These are phyloP conservation scores for Solanum chiquidenum DNA, from an alignment of 257 asterid genomes.

Conservation along the genomic window DNA sequence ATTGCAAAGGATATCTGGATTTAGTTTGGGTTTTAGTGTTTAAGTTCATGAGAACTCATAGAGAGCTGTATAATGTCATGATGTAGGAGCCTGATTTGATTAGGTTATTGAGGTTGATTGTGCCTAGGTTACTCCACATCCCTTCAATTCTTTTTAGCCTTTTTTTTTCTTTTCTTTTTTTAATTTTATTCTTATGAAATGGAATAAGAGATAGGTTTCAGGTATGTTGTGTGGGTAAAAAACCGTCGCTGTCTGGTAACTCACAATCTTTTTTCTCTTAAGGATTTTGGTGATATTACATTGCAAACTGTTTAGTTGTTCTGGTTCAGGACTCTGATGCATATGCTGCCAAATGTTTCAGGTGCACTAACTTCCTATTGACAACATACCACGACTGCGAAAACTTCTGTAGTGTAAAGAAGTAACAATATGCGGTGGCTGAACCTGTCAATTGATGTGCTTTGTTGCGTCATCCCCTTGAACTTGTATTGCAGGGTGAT, in stretches of 20 bases:
- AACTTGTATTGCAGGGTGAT: slow-evolving; percentile 74
- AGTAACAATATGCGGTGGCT: slow-evolving; percentile 46
- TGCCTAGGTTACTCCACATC: background rate
- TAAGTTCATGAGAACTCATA: background rate
- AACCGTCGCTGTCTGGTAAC: background rate
- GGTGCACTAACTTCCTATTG: background rate
- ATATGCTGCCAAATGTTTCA: background rate
- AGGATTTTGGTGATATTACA: background rate
- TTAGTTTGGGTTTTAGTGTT: background rate
- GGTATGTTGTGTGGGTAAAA: background rate
- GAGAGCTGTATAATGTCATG: background rate
- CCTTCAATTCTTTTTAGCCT: background rate
- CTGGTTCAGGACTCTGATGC: background rate
- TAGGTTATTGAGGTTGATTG: background rate
- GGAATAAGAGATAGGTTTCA: background rate
- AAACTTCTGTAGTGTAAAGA: background rate
- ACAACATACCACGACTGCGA: background rate
- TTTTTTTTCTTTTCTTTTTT: background rate
- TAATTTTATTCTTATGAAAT: background rate
- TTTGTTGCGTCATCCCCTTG: slow-evolving; percentile 44
- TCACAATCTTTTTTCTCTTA: background rate
- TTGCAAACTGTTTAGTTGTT: background rate
- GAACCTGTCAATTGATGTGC: slow-evolving; percentile 48
- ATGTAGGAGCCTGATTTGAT: background rate
- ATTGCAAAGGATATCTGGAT: background rate